Evolutionary conservation across 2,329 filamentous ascomycete species (phyloP).

Genomic region (Didymella exigua): DNA sequence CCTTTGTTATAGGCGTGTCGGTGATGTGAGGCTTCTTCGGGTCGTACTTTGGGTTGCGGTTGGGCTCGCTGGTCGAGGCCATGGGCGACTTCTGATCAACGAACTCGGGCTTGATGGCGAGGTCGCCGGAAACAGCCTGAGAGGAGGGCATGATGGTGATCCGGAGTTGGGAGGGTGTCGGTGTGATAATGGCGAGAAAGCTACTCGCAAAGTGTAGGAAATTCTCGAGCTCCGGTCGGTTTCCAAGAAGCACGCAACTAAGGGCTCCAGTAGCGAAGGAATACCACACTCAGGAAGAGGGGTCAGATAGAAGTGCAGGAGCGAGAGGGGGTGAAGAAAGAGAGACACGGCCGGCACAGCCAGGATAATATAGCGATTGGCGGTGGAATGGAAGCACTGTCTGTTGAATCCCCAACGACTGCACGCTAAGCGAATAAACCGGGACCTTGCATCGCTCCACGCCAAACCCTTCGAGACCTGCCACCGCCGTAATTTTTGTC

Average conservation of each 20-base stretch:
- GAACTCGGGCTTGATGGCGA: slow-evolving; percentile 57
- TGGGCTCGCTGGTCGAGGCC: slow-evolving; percentile 59
- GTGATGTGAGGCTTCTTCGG: slow-evolving; percentile 84
- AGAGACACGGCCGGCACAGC: slow-evolving; percentile 15
- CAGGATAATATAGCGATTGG: slow-evolving; percentile 36
- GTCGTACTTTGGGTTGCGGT: slow-evolving; percentile 59
- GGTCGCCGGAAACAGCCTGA: slow-evolving; percentile 55
- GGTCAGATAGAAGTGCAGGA: slow-evolving; percentile 18
- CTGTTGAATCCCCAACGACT: slow-evolving; percentile 37
- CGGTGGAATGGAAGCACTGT: slow-evolving; percentile 33
- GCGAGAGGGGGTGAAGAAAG: slow-evolving; percentile 21
- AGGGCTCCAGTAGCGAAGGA: slow-evolving; percentile 27
- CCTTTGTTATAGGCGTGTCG: slow-evolving; percentile 77
- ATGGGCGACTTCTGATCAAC: slow-evolving; percentile 53
- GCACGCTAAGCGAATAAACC: slow-evolving; percentile 37
- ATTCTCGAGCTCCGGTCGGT: slow-evolving; percentile 14
- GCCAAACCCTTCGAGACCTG: slow-evolving; percentile 27
- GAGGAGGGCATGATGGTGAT: slow-evolving; percentile 59
- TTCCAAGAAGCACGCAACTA: slow-evolving; percentile 19
- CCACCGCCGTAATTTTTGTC: slow-evolving; percentile 29
- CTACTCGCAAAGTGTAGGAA: slow-evolving; percentile 18
- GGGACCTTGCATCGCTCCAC: slow-evolving; percentile 41
- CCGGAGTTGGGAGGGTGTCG: slow-evolving; percentile 4
- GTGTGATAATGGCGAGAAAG: slow-evolving; percentile 28
- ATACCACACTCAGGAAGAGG: slow-evolving; percentile 27